Conservation (phyloP, 257 asterid genomes). For the Nicotiana obtusifolia region DNA sequence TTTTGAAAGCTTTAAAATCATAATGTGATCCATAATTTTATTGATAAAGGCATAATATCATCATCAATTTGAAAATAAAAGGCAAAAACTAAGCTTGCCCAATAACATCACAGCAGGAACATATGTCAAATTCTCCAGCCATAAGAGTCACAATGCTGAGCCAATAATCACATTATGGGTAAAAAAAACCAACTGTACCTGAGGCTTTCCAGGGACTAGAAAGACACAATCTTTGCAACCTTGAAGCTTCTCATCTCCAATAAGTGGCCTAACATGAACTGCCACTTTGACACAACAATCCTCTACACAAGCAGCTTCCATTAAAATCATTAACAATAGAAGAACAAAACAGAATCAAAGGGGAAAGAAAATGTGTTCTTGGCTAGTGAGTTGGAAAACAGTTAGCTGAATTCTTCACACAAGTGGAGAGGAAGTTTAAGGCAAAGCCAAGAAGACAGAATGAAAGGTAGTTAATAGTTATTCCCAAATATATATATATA, state of each 20-base stretch:
- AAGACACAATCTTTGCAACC: conserved; percentile 96
- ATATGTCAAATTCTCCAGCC: no score
- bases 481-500: no score
- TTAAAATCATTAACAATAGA: background rate
- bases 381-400: no score
- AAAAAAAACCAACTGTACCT: conserved; percentile 32
- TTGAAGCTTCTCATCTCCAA: conserved; percentile 94
- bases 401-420: no score
- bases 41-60: background rate
- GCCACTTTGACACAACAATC: conserved; percentile 98
- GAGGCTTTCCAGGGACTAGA: conserved; percentile 79
- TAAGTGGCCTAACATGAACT: conserved; percentile 87
- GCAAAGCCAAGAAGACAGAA: no score
- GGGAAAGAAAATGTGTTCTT: no score
- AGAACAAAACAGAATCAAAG: background rate
- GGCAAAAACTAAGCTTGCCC: no score
- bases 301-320: conserved; percentile 38
- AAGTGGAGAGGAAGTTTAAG: no score
- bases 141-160: conserved; percentile 9
- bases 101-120: no score
- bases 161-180: conserved; percentile 35
- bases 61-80: no score
- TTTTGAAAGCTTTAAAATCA: conserved; percentile 15
- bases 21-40: conserved; percentile 23
- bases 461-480: no score